phyloP scores from a whole-genome alignment of 192 early-diverging fungal species.

The Backusella liffmaniae region DNA sequence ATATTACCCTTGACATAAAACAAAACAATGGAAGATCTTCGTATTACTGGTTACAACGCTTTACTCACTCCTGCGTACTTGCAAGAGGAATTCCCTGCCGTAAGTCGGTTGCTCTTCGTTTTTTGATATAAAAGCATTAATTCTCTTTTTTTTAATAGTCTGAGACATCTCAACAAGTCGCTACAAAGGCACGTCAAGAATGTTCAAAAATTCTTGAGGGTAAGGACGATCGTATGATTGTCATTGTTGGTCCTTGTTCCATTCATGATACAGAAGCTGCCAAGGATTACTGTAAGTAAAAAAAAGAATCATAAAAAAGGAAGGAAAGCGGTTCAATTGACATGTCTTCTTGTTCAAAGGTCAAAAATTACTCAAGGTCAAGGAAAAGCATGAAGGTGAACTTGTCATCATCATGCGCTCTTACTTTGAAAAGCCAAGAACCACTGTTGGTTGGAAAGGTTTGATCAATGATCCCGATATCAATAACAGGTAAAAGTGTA shows the following conservation, averaged over 20 bases:
- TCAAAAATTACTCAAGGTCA: slow-evolving; percentile 37
- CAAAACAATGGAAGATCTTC: slow-evolving; percentile 77
- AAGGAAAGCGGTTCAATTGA: background rate
- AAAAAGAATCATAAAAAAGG: background rate
- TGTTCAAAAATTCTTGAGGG: slow-evolving; percentile 74
- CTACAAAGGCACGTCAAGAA: slow-evolving; percentile 54
- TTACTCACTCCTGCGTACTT: slow-evolving; percentile 89
- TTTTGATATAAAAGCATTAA: background rate
- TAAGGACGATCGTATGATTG: slow-evolving; percentile 83
- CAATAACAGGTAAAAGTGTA: slow-evolving; percentile 46
- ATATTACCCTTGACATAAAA: background rate
- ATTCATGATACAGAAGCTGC: slow-evolving; percentile 92
- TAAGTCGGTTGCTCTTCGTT: slow-evolving; percentile 23
- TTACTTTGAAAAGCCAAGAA: slow-evolving; percentile 99
- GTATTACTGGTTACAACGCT: slow-evolving; percentile 86
- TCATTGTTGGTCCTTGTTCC: slow-evolving; percentile 94
- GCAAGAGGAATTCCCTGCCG: slow-evolving; percentile 79
- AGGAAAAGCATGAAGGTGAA: slow-evolving; percentile 69
- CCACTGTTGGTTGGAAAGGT: slow-evolving; percentile 91
- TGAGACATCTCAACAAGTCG: slow-evolving; percentile 38
- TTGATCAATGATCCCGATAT: slow-evolving; percentile 82
- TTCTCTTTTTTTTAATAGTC: background rate
- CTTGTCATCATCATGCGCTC: slow-evolving; percentile 91
- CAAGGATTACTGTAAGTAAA: slow-evolving; percentile 71
- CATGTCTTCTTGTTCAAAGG: background rate